Evolutionary conservation across 2,329 filamentous ascomycete species (phyloP).

Genomic region (Colletotrichum siamense): DNA sequence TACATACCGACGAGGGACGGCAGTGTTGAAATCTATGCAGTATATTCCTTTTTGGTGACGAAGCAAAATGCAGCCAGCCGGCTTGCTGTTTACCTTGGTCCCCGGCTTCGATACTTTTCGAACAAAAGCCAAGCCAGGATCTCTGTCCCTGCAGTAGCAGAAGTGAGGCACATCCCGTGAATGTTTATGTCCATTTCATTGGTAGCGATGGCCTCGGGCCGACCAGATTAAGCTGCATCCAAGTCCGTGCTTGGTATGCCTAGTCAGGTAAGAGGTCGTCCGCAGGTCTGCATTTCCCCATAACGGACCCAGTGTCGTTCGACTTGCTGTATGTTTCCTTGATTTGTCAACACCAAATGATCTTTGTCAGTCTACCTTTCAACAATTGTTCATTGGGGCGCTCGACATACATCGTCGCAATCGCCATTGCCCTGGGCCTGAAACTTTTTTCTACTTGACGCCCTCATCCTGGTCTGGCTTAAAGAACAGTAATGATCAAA

Average conservation of each 20-base stretch:
- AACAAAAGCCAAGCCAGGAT: not conserved
- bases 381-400: not conserved
- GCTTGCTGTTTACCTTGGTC: not conserved
- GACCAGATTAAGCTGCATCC: not conserved
- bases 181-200: not conserved
- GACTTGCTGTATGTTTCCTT: not conserved
- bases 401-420: not conserved
- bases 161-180: not conserved
- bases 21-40: not conserved
- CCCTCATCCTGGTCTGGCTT: not conserved
- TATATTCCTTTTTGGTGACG: not conserved
- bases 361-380: accelerated
- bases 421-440: not conserved
- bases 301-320: not conserved
- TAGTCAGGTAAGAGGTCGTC: not conserved
- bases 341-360: not conserved
- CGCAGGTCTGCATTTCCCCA: not conserved
- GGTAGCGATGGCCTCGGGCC: not conserved
- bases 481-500: not conserved
- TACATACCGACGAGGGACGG: not conserved
- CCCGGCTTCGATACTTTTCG: not conserved
- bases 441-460: not conserved
- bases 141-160: not conserved
- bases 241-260: not conserved
- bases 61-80: not conserved